phyloP scores from a whole-genome alignment of 2,329 filamentous ascomycete genomes.

The Alternaria sp. region DNA sequence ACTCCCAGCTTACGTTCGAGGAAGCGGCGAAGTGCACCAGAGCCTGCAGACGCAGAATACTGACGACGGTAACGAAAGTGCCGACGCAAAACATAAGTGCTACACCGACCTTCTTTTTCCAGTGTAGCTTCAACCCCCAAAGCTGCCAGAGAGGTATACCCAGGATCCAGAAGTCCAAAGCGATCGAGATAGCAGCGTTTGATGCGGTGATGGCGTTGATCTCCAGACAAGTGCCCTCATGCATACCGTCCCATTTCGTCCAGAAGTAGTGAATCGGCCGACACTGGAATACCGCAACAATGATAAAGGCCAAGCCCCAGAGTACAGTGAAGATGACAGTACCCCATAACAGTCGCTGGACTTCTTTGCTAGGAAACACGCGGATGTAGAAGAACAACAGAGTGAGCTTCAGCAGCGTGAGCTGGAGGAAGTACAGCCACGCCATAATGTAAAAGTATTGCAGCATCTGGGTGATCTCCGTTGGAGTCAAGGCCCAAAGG shows the following conservation, averaged over 20 bases:
- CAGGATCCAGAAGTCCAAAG: constrained; percentile 45
- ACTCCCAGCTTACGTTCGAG: constrained; percentile 52
- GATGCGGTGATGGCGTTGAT: constrained; percentile 46
- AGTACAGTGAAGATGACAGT: constrained; percentile 38
- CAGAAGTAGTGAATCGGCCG: constrained; percentile 47
- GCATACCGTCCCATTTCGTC: constrained; percentile 43
- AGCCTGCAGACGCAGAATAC: constrained; percentile 54
- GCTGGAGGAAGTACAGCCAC: constrained; percentile 44
- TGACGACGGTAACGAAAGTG: constrained; percentile 55
- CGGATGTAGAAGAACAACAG: constrained; percentile 44
- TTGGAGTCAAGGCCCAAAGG: constrained; percentile 58
- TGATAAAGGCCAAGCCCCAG: constrained; percentile 35
- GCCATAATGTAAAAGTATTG: constrained; percentile 48
- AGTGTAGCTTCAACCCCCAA: constrained; percentile 41
- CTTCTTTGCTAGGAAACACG: constrained; percentile 39
- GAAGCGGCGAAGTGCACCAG: constrained; percentile 55
- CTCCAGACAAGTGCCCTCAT: constrained; percentile 45
- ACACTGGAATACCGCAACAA: constrained; percentile 46
- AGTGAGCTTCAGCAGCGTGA: constrained; percentile 40
- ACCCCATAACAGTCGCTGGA: constrained; percentile 34
- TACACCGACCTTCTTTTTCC: constrained; percentile 52
- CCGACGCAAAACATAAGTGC: constrained; percentile 52
- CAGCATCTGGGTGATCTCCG: constrained; percentile 56
- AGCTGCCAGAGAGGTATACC: constrained; percentile 49
- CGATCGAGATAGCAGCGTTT: constrained; percentile 48